Evolutionary conservation across 1,284 basidiomycete genomes (phyloP).

Genomic region (Puccinia triticina): DNA sequence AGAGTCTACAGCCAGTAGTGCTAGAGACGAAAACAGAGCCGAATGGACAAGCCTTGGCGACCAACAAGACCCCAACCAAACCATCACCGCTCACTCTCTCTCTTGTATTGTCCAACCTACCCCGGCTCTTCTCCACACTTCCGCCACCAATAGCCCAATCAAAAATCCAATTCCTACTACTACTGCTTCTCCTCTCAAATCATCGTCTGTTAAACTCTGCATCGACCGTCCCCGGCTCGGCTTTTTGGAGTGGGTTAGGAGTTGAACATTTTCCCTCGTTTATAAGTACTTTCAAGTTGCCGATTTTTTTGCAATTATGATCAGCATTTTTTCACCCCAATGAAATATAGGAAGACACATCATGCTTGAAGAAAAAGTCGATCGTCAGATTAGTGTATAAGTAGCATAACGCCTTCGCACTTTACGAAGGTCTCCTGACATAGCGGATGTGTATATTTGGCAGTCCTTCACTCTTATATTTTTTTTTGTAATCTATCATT

Average conservation of each 20-base stretch:
- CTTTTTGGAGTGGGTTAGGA: neutral
- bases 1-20: neutral
- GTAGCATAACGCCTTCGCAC: too few species aligned
- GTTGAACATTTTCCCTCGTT: too few species aligned
- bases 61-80: conserved; percentile 6
- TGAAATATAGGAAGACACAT: too few species aligned
- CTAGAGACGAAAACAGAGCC: neutral
- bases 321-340: too few species aligned
- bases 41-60: neutral
- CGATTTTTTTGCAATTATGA: too few species aligned
- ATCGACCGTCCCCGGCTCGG: neutral
- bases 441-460: too few species aligned
- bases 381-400: too few species aligned
- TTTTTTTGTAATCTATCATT: too few species aligned
- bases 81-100: neutral
- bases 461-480: too few species aligned
- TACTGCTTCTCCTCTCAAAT: neutral
- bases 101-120: neutral
- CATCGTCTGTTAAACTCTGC: neutral
- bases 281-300: too few species aligned
- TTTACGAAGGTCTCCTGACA: too few species aligned
- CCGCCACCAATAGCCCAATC: neutral
- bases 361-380: too few species aligned
- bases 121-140: neutral
- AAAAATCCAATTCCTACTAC: neutral